Evolutionary conservation across 1,284 basidiomycete species (phyloP), one percentile per base, ranked within the genome.

Genomic region (Amylostereum chailletii): DNA sequence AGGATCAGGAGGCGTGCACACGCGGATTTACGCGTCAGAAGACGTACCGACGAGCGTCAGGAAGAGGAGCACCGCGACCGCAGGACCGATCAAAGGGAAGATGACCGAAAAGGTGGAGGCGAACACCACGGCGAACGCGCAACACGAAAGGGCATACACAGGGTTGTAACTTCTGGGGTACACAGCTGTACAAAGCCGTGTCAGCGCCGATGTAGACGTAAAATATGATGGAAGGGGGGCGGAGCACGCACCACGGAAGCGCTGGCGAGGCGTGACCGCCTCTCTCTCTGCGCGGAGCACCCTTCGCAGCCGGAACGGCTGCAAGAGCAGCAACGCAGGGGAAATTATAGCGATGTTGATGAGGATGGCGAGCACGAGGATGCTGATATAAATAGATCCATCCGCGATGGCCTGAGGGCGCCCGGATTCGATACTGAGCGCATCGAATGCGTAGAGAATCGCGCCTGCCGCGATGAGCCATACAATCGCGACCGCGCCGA

Each of bases 41-140:
- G 27, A 64, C 77, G 55, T 60, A 83, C 83, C 85, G 54, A 90
- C 71, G 49, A 89, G 69, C 2, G 81, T 80, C 19, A 91, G 70
- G 50, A 85, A 70, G 2, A 90, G 62, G 48, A 90, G 65, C 34
- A 90, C 50, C 29, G 80, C 69, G 39, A 83, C 80, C 47, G 86
- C 82, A 38, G 86, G 81, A 0, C 78, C 79, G 51, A 92, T 77
- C 42, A 90, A 66, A 1, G 89, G 89, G 62, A 90, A 90, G 43
- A 90, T 78, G 47, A 89, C 62, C 47, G 76, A 72, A 66, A 81
- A 90, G 38, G 72, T 79, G 40, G 81, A 83, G 46, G 84, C 81
- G 65, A 89, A 83, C 40, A 86, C 70, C 52, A 89, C 71, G 33
- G 77, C 85, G 44, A 88, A 67, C 41, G 87, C 69, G 58, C 79